A percentile compares a stretch with the other conserved stretches of the same genome.
Conservation (phyloP, 2,329 filamentous ascomycete genomes). For the Ploettnerulaceae sp. region DNA sequence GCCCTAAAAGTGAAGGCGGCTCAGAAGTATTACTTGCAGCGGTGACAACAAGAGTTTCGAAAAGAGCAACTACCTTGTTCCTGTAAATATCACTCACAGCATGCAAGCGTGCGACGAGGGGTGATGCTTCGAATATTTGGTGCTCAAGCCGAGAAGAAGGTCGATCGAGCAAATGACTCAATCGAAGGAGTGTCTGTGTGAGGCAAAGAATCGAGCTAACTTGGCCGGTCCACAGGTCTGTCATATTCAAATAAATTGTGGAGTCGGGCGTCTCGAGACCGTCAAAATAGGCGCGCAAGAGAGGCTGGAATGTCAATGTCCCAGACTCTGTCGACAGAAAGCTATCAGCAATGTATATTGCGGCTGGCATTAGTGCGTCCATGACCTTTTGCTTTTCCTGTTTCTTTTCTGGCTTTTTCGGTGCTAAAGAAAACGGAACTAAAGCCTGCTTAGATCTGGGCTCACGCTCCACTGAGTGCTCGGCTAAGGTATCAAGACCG, state of each 20-base stretch:
- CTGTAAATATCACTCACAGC: slow-evolving; percentile 64
- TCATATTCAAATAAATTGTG: slow-evolving; percentile 55
- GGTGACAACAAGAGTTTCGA: slow-evolving; percentile 68
- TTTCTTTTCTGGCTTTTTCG: background rate
- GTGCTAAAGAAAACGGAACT: background rate
- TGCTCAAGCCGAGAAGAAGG: slow-evolving; percentile 64
- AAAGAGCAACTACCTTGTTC: slow-evolving; percentile 59
- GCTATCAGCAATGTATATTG: slow-evolving; percentile 69
- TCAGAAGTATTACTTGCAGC: slow-evolving; percentile 63
- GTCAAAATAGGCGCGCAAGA: slow-evolving; percentile 64
- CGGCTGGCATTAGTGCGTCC: slow-evolving; percentile 58
- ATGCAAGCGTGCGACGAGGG: slow-evolving; percentile 71
- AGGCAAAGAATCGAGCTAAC: slow-evolving; percentile 61
- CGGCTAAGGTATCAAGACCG: slow-evolving; percentile 61
- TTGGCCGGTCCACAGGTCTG: slow-evolving; percentile 54
- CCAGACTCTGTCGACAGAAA: slow-evolving; percentile 68
- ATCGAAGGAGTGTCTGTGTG: slow-evolving; percentile 64
- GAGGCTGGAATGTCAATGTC: slow-evolving; percentile 69
- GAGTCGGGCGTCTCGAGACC: slow-evolving; percentile 54
- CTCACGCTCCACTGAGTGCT: slow-evolving; percentile 33
- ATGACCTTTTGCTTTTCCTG: slow-evolving; percentile 22
- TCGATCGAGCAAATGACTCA: slow-evolving; percentile 59
- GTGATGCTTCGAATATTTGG: slow-evolving; percentile 76
- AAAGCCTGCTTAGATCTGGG: background rate
- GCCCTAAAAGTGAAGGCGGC: slow-evolving; percentile 88